Evolutionary conservation across 164 flowering plant genomes (phyloP), one percentile per base, ranked within the genome.

Genomic region (Stephania cephalantha): DNA sequence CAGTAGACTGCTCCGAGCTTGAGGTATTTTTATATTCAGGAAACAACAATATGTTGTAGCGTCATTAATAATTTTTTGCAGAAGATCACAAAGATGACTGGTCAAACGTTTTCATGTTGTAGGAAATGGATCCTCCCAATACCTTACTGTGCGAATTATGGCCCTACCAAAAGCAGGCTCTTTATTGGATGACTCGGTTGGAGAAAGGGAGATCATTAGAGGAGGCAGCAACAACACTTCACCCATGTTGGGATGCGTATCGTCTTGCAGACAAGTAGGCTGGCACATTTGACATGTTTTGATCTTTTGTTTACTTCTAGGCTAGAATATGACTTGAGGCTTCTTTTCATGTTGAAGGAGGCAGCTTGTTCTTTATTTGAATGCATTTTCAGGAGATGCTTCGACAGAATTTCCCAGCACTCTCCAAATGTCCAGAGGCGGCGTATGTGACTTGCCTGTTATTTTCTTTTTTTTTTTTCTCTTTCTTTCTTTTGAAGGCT

Each of bases 381-480:
- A 95, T 86, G 85, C 89, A 69, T 93, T 95, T 82, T 89, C 98
- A 13, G 99, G 99, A 50, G 97, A 94, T 79, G 98, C 97, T 55
- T 87, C 97, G 63, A 83, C 81, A 74, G 97, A 92, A 81, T 95
- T 95, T 79, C 99, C 99, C 9, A 95, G 98, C 85, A 89, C 93
- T 64, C 98, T 93, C 72, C 89, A 93, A 82, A 92, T 95, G 91
- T 91, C 97, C 46, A 88, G 97, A 89, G 99, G 99, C 88, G 99
- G 99, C 77, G 99, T 95, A 94, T 77, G 97, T 82, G 46, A 29
- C 67, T 35, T 30, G 18, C 68, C 64, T 55, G 45, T 22, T 31
- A 68, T 68, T 50, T 73, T 46, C 1, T 0, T 35, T 35, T 2
- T 35, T 2, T 35, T 35, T 35, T 35, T 35, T 35, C 42, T 35